Conservation (phyloP, 78 protist genomes). For the Dictyostelium firmibasis region DNA sequence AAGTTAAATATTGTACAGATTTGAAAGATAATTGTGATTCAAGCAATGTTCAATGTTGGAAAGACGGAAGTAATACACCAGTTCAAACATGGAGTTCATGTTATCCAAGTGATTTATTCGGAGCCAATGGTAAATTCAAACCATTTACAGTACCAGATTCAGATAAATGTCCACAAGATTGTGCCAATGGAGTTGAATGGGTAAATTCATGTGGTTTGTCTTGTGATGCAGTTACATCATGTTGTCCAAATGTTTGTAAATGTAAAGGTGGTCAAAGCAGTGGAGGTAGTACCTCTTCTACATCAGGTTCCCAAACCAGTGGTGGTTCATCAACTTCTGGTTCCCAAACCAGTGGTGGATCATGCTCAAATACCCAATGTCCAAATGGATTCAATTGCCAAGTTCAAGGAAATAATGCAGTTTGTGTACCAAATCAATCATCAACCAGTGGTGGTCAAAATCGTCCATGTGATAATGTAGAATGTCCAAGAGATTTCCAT, state of each 20-base stretch:
- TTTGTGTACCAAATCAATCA: neutral
- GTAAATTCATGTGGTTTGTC: neutral
- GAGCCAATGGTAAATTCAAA: neutral
- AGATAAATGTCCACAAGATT: neutral
- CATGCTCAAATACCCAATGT: neutral
- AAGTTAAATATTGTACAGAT: neutral
- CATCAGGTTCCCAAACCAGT: neutral
- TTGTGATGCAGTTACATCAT: neutral
- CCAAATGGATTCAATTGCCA: constrained; percentile 13
- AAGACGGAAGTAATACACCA: neutral
- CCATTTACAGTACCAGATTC: neutral
- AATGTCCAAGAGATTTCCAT: neutral
- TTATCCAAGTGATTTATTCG: neutral
- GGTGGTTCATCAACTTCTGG: constrained; percentile 2
- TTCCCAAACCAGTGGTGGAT: constrained; percentile 10
- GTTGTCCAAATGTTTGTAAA: neutral
- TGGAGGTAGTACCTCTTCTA: neutral
- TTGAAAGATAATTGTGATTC: neutral
- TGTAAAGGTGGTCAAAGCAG: neutral
- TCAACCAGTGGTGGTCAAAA: neutral
- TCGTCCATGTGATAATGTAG: neutral
- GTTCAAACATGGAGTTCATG: constrained; percentile 1
- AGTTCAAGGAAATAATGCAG: neutral
- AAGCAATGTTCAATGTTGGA: neutral
- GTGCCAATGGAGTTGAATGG: neutral